Base-by-base conservation (phyloP, 2,329 filamentous ascomycete species). In the Coniochaeta pulveracea region DNA sequence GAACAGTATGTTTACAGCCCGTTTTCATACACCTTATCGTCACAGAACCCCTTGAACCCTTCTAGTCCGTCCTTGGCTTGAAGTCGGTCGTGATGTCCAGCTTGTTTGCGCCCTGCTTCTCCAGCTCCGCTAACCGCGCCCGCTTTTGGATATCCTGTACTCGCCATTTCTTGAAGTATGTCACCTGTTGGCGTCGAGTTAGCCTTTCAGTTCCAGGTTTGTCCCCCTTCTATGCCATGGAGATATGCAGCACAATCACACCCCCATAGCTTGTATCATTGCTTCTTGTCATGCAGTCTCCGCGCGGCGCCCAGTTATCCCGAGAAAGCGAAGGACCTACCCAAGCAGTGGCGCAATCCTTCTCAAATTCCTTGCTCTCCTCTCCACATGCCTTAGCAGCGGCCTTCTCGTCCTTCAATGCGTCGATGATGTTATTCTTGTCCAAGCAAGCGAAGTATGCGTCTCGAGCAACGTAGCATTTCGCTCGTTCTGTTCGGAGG, bases 91-190 rank as follows among this genome's bases (percentile, higher is more conserved):
- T 34, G 10, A 61, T 56, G 10, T 56, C 55, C 53, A 84, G 66
- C 56, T 71, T 66, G 42, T 69, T 64, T 10, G 81, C 84, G 41
- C 82, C 81, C 54, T 89, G 80, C 29, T 67, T 69, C 52, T 80
- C 69, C 47, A 94, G 72, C 51, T 76, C 74, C 47, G 81, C 79
- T 43, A 94, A 63, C 16, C 85, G 81, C 58, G 78, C 67, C 50
- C 83, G 80, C 58, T 89, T 85, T 47, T 93, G 83, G 50, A 83
- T 72, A 47, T 98, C 91, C 60, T 93, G 89, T 22, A 96, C 85
- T 48, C 91, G 72, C 61, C 86, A 82, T 59, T 95, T 88, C 66
- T 96, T 95, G 62, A 98, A 98, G 59, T 98, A 96, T 60, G 86
- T 85, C 40, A 95, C 83, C 85, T 91, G 47, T 34, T 17, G 17